Percentiles rank a stretch among this genome's conserved stretches.
Evolutionary conservation across 805 yeast genomes (phyloP).

Genomic region (Saccharomycopsis oosterbeekiorum): DNA sequence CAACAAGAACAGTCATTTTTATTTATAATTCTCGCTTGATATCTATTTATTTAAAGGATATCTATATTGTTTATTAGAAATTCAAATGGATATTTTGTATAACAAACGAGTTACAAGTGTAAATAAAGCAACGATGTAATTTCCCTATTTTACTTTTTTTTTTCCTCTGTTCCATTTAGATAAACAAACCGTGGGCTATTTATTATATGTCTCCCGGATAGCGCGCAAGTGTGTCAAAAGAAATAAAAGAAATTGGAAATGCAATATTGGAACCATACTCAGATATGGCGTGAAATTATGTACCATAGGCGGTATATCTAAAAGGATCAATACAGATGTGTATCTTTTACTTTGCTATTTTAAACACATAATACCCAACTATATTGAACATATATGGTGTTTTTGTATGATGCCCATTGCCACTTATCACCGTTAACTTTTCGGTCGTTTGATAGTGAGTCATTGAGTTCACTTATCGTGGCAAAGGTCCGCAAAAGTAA

Average conservation of each 20-base stretch:
- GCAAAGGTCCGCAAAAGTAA: constrained; percentile 4
- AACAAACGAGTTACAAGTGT: neutral
- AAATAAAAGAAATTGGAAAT: no score
- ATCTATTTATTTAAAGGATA: neutral
- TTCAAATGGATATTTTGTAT: neutral
- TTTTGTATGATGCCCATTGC: constrained; percentile 32
- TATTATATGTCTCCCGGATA: neutral
- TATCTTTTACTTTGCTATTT: no score
- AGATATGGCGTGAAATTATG: neutral
- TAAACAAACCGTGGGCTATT: neutral
- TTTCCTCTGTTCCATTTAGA: neutral
- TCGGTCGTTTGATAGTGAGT: neutral
- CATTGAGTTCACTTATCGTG: constrained; percentile 3
- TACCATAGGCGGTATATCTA: no score
- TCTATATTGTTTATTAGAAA: no score
- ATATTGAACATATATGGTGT: neutral
- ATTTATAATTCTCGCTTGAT: neutral
- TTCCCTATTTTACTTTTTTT: neutral
- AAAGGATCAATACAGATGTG: neutral
- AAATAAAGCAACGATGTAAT: neutral
- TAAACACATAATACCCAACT: no score
- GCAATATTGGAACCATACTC: neutral
- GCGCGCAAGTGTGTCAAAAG: neutral
- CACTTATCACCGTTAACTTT: constrained; percentile 25
- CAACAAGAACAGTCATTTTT: constrained; percentile 13